phyloP scores from a whole-genome alignment of 768 basidiomycete species.

The Pholiota microspora region DNA sequence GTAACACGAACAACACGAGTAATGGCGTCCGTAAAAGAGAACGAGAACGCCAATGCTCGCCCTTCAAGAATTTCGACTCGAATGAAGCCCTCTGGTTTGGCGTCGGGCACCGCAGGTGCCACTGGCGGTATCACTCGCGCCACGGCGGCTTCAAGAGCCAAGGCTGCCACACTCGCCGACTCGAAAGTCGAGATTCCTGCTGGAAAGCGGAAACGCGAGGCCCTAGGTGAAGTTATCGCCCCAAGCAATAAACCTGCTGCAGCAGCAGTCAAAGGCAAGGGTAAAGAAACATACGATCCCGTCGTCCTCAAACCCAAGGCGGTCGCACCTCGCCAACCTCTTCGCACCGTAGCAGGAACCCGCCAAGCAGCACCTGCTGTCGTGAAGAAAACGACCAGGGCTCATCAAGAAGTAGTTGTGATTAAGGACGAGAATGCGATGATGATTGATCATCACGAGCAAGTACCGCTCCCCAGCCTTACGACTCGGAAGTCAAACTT shows the following conservation, averaged over 20 bases:
- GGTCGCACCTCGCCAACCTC: slow-evolving; percentile 46
- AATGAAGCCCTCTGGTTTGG: slow-evolving; percentile 52
- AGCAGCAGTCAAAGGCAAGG: slow-evolving; percentile 49
- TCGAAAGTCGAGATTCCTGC: slow-evolving; percentile 46
- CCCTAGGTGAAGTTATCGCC: slow-evolving; percentile 69
- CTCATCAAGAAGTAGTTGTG: slow-evolving; percentile 16
- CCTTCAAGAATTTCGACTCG: slow-evolving; percentile 59
- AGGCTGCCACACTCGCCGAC: slow-evolving; percentile 37
- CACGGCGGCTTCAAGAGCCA: slow-evolving; percentile 54
- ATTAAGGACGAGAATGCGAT: slow-evolving; percentile 51
- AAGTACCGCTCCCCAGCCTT: slow-evolving; percentile 37
- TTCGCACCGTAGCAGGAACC: slow-evolving; percentile 48
- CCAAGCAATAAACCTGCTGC: slow-evolving; percentile 48
- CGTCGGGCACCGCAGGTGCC: slow-evolving; percentile 34
- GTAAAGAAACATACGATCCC: slow-evolving; percentile 62
- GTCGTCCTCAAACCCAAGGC: slow-evolving; percentile 58
- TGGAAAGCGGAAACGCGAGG: slow-evolving; percentile 79
- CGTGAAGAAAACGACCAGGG: slow-evolving; percentile 28
- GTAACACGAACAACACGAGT: slow-evolving; percentile 50
- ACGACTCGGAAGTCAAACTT: slow-evolving; percentile 38
- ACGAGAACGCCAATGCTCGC: slow-evolving; percentile 73
- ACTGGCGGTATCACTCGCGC: slow-evolving; percentile 45
- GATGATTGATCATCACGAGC: slow-evolving; percentile 46
- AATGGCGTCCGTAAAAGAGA: slow-evolving; percentile 58
- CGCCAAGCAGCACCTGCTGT: slow-evolving; percentile 34